phyloP scores from a whole-genome alignment of 345 rosid genomes.

The Brassica incana region DNA sequence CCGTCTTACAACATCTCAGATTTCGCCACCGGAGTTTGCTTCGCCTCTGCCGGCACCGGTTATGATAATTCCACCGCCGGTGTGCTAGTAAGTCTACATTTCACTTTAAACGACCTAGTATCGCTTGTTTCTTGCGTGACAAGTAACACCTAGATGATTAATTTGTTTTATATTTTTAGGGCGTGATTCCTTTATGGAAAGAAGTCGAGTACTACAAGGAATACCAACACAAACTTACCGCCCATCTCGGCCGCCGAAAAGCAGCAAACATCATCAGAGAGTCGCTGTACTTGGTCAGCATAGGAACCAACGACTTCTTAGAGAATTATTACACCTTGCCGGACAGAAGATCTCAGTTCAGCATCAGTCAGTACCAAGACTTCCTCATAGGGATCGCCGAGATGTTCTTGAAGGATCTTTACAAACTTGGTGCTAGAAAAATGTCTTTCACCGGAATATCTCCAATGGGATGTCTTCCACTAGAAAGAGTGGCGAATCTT shows the following conservation, averaged over 20 bases:
- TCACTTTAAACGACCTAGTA: background rate
- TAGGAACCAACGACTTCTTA: conserved; percentile 67
- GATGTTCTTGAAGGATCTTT: conserved; percentile 46
- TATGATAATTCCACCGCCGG: conserved; percentile 58
- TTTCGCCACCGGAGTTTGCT: conserved; percentile 63
- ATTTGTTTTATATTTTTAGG: conserved; percentile 33
- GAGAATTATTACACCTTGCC: conserved; percentile 61
- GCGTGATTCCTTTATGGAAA: conserved; percentile 64
- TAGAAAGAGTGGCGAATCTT: conserved; percentile 50
- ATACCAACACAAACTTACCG: conserved; percentile 46
- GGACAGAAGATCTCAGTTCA: conserved; percentile 46
- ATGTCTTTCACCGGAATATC: conserved; percentile 60
- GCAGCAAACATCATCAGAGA: conserved; percentile 41
- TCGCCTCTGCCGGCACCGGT: conserved; percentile 68
- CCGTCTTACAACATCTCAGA: conserved; percentile 50
- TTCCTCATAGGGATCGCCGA: conserved; percentile 50
- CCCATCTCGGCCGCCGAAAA: conserved; percentile 43
- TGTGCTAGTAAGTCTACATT: conserved; percentile 49
- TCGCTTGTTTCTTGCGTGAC: conserved; percentile 18
- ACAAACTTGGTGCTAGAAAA: conserved; percentile 60
- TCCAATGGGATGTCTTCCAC: conserved; percentile 68
- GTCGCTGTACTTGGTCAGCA: conserved; percentile 53
- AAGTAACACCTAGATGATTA: background rate
- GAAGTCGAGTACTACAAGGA: conserved; percentile 58
- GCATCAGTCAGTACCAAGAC: conserved; percentile 50